Evolutionary conservation across 139 green algal genomes (phyloP).

Genomic region (Yamagishiella unicocca): DNA sequence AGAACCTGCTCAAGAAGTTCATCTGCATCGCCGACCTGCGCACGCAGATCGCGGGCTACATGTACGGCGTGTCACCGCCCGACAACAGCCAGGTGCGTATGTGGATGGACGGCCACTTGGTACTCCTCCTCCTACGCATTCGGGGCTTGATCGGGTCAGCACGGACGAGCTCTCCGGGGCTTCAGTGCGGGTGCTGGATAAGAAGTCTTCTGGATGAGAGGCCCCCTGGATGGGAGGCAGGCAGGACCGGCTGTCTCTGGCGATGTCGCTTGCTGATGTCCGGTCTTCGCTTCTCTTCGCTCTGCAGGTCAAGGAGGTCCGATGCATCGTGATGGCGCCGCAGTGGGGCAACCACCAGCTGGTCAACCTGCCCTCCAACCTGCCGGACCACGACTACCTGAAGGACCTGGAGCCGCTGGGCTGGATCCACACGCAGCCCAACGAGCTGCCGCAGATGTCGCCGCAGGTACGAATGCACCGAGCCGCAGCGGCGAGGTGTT

Average conservation of each 20-base stretch:
- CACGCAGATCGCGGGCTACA: slow-evolving; percentile 93
- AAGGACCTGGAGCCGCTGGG: slow-evolving; percentile 97
- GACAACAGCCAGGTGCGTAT: slow-evolving; percentile 91
- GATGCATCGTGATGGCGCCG: slow-evolving; percentile 95
- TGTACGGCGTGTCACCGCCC: slow-evolving; percentile 96
- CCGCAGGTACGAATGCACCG: slow-evolving; percentile 85
- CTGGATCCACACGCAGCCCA: slow-evolving; percentile 99
- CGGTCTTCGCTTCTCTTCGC: too few relatives aligned
- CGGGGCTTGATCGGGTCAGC: too few relatives aligned
- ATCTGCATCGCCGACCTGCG: slow-evolving; percentile 98
- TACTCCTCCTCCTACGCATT: too few relatives aligned
- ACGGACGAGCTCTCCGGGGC: too few relatives aligned
- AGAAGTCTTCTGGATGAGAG: too few relatives aligned
- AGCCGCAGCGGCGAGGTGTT: too few relatives aligned
- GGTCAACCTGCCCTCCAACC: slow-evolving; percentile 88
- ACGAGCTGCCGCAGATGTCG: slow-evolving; percentile 94
- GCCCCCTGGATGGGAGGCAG: too few relatives aligned
- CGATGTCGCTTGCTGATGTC: neutral
- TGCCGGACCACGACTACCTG: slow-evolving; percentile 98
- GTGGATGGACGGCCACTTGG: neutral
- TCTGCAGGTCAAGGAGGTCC: slow-evolving; percentile 95
- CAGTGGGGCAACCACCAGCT: slow-evolving; percentile 97
- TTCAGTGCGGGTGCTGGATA: too few relatives aligned
- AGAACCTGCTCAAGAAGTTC: slow-evolving; percentile 99
- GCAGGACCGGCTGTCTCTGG: too few relatives aligned